Conservation (phyloP, 345 rosid genomes). For the Arabidopsis arenosa region DNA sequence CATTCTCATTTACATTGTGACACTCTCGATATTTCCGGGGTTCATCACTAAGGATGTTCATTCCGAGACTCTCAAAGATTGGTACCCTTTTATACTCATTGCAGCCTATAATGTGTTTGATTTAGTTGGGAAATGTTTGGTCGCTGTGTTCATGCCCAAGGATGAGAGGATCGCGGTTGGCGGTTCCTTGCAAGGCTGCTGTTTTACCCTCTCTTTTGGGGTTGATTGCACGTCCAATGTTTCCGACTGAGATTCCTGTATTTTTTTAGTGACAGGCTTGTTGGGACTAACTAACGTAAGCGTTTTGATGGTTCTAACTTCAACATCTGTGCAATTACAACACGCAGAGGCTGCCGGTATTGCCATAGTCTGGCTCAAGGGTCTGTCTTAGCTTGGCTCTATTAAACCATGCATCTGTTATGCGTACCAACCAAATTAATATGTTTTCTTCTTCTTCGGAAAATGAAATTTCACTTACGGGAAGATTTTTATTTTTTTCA, state of each 20-base stretch:
- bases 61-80: slow-evolving; percentile 74
- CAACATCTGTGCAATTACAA: slow-evolving; percentile 68
- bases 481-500: too few species aligned
- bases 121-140: slow-evolving; percentile 79
- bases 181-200: slow-evolving; percentile 65
- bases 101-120: slow-evolving; percentile 78
- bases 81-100: slow-evolving; percentile 80
- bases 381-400: slow-evolving; percentile 70
- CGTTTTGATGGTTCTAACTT: slow-evolving; percentile 78
- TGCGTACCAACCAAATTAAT: too few species aligned
- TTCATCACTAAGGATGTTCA: slow-evolving; percentile 87
- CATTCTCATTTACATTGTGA: slow-evolving; percentile 66
- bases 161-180: slow-evolving; percentile 69
- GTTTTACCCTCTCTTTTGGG: slow-evolving; percentile 79
- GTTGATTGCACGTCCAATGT: slow-evolving; percentile 76
- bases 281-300: slow-evolving; percentile 86
- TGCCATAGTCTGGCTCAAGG: slow-evolving; percentile 80
- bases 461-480: too few species aligned
- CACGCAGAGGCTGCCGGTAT: slow-evolving; percentile 85
- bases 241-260: slow-evolving; percentile 85
- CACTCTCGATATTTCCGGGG: slow-evolving; percentile 87
- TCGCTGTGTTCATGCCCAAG: slow-evolving; percentile 60
- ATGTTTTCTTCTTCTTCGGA: too few species aligned
- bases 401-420: background rate
- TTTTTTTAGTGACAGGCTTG: slow-evolving; percentile 64